phyloP scores from a whole-genome alignment of 1,284 basidiomycete genomes.

The Porodaedalea pini region DNA sequence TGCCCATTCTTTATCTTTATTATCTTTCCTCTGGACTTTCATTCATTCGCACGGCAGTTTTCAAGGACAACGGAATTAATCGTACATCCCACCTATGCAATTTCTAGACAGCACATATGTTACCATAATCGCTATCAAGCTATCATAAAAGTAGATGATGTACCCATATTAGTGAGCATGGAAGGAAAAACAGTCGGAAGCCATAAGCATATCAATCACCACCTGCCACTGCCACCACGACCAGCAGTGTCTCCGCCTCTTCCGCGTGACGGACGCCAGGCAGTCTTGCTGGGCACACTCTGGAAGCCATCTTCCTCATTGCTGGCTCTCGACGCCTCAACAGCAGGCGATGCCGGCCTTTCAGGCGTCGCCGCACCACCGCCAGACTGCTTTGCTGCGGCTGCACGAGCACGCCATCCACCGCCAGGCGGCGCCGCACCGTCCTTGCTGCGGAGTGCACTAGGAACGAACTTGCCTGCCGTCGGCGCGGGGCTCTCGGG shows the following conservation, averaged over 20 bases:
- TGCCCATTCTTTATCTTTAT: constrained; percentile 6
- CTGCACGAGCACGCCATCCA: constrained; percentile 22
- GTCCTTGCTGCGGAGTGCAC: constrained; percentile 32
- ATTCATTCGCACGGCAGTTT: neutral
- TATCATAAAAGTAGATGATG: constrained; percentile 6
- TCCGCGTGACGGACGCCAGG: constrained; percentile 42
- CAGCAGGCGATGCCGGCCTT: constrained; percentile 23
- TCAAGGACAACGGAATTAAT: no score
- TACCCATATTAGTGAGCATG: neutral
- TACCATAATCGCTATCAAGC: constrained; percentile 5
- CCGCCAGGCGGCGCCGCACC: constrained; percentile 22
- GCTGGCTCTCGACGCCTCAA: neutral
- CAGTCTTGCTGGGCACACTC: constrained; percentile 44
- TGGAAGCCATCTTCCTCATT: constrained; percentile 73
- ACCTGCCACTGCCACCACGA: neutral
- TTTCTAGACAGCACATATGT: constrained; percentile 15
- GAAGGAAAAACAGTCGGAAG: neutral
- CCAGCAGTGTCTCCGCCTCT: constrained; percentile 22
- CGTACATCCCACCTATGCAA: no score
- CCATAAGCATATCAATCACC: neutral
- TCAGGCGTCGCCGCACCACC: constrained; percentile 32
- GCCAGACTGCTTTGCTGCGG: constrained; percentile 23
- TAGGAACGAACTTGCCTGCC: constrained; percentile 43
- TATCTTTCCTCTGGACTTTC: neutral
- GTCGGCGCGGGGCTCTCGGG: constrained; percentile 44